Base-by-base conservation (phyloP, 169 alveolate genomes). In the Plasmodium vivax region DNA sequence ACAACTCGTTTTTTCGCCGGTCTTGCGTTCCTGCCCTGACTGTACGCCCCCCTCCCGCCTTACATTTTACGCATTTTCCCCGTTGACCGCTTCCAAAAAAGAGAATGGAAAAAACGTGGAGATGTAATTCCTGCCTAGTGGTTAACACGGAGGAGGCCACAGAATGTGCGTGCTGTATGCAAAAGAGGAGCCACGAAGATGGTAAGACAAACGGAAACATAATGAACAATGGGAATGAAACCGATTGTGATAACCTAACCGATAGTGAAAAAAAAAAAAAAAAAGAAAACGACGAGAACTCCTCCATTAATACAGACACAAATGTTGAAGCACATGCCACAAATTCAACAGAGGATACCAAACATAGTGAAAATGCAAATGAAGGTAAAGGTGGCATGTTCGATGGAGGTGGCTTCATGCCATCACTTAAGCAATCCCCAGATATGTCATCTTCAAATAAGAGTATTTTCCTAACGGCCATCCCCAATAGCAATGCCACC, bases 81-180 rank as follows among this genome's bases (percentile, higher is more conserved):
- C 12, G n/a, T 41, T 58, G 38, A 62, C 12, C 19, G 27, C 3
- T 36, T 41, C 23, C 34, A 16, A 41, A 41, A 84, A 71, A 43
- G 77, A 84, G 12, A 16, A 85, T 85, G 93, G 85, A 75, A 30
- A 85, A 51, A 14, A 32, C 87, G 3, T 85, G 93, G 93, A 85
- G 93, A 10, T 85, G 93, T 85, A 58, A 77, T 16, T 47, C 87
- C 10, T 85, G 93, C 72, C 71, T 85, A 68, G 93, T 85, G 41
- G 81, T 47, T 51, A 85, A 85, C 68, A 16, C 93, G 68, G 81
- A 74, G 19, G 81, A 85, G 32, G 77, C 87, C 23, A 9, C 27
- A 10, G 93, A 85, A 32, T 85, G 93, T 77, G 93, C 38, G 7
- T 85, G 93, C 23, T 85, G 93, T 77, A 85, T 85, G 93, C 82